These are phyloP conservation scores for Claviceps pazoutovae DNA, from an alignment of 2,329 filamentous ascomycete species.

Conservation along the genomic window DNA sequence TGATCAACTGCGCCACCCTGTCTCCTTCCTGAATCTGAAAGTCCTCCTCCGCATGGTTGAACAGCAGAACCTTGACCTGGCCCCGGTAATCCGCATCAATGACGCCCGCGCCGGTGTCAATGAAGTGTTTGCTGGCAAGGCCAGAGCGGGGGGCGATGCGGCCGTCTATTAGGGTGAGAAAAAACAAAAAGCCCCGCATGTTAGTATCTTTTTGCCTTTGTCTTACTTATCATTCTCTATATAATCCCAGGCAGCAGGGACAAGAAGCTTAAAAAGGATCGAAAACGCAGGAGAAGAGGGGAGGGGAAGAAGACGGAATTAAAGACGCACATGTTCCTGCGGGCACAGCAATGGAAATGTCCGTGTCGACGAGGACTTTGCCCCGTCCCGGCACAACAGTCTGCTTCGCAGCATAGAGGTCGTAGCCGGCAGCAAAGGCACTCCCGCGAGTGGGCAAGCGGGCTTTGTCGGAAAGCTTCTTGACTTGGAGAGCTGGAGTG, in stretches of 20 bases:
- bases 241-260: neutral
- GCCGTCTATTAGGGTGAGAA: slow-evolving; percentile 45
- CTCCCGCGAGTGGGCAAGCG: slow-evolving; percentile 77
- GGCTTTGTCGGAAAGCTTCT: slow-evolving; percentile 74
- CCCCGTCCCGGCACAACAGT: slow-evolving; percentile 67
- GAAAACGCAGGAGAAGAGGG: neutral
- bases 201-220: neutral
- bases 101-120: slow-evolving; percentile 89
- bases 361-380: slow-evolving; percentile 78
- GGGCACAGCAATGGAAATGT: slow-evolving; percentile 81
- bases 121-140: slow-evolving; percentile 84
- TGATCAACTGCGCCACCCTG: slow-evolving; percentile 80
- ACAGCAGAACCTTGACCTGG: slow-evolving; percentile 84
- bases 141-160: slow-evolving; percentile 84
- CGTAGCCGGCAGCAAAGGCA: slow-evolving; percentile 83
- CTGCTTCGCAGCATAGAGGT: slow-evolving; percentile 69
- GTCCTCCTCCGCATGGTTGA: slow-evolving; percentile 77
- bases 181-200: neutral
- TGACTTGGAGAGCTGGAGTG: slow-evolving; percentile 60
- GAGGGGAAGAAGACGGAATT: neutral
- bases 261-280: neutral
- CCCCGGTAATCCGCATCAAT: slow-evolving; percentile 97
- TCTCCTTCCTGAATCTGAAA: slow-evolving; percentile 76
- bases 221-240: neutral
- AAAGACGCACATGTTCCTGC: slow-evolving; percentile 64